Conservation (phyloP, 2,329 filamentous ascomycete genomes). For the Colletotrichum lentis region DNA sequence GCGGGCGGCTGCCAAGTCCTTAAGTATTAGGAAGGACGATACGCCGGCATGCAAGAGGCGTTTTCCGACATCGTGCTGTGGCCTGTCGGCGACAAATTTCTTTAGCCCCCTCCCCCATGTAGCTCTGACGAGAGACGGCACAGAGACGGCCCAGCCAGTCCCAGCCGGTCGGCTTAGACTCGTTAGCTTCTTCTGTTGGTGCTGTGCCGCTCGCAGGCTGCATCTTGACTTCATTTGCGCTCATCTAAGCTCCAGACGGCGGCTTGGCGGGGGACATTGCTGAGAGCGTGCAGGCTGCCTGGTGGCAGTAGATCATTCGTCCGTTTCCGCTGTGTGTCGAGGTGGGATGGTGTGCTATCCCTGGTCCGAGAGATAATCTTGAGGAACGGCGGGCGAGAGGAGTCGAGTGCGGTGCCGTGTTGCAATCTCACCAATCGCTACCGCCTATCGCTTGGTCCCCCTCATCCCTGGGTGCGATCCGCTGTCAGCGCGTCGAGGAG, state of each 20-base stretch:
- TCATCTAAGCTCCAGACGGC: not conserved
- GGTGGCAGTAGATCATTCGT: slow-evolving; percentile 1
- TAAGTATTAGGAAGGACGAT: slow-evolving; percentile 1
- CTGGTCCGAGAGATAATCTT: not conserved
- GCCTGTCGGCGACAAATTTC: not conserved
- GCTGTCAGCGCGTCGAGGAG: not conserved
- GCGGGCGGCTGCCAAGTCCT: slow-evolving; percentile 4
- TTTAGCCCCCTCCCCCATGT: not conserved
- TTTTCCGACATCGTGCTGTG: not conserved
- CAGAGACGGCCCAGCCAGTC: not conserved
- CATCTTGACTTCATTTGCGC: not conserved
- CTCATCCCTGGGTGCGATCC: not conserved
- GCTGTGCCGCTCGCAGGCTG: not conserved
- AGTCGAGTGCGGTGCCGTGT: not conserved
- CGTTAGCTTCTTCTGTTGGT: not conserved
- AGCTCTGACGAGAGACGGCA: not conserved
- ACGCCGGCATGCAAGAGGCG: not conserved
- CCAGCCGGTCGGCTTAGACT: not conserved
- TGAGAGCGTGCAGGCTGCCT: not conserved
- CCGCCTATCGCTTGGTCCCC: not conserved
- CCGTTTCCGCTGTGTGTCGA: not conserved
- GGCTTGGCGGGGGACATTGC: not conserved
- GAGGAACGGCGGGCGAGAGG: not conserved
- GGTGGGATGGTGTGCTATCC: not conserved
- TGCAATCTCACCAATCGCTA: not conserved